Base-by-base conservation (phyloP, 2,329 filamentous ascomycete genomes). In the Fusarium sp. region DNA sequence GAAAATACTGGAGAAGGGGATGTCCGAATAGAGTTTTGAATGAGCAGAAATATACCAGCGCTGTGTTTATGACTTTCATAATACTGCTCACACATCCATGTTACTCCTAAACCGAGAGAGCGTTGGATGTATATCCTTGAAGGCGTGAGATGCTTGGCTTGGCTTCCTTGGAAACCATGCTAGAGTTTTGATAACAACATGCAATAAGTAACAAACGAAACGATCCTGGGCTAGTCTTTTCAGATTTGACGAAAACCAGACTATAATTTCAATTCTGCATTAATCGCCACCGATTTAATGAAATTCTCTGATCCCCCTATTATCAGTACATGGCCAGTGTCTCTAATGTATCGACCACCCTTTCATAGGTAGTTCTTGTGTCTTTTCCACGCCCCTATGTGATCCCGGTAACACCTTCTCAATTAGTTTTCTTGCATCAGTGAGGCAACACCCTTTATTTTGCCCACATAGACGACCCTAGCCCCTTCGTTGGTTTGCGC, bases 1-100 rank as follows among this genome's bases (percentile, higher is more conserved):
- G 7, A 87, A 87, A 78, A 80, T 86, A 46, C 82, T 94, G 77
- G 91, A 94, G 78, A 93, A 92, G 84, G 85, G 84, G 47, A 81
- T 93, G 74, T 78, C 76, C 8, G 73, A 72, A 55, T 80, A 76
- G 66, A 56, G 65, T n/a, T 20, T 43, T 57, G 28, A 18, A 58
- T 37, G 20, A 48, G 23, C 27, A 28, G 28, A 43, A 63, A 57
- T 48, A 51, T 41, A 55, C 32, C 54, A 68, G 45, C 49, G 34
- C 21, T 57, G 34, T 54, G 34, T 27, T 50, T 27, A 41, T 28
- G 16, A 32, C 14, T 37, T 32, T 55, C 32, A 20, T 7, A 46
- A 21, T 5, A 34, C n/a, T 41, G 16, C 12, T 16, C 20, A n/a
- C 32, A 20, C n/a, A 23, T 27, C 12, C 12, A 43, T 10, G 14